These are phyloP conservation scores for Lantana camara DNA, from an alignment of 257 asterid genomes.

Conservation along the genomic window DNA sequence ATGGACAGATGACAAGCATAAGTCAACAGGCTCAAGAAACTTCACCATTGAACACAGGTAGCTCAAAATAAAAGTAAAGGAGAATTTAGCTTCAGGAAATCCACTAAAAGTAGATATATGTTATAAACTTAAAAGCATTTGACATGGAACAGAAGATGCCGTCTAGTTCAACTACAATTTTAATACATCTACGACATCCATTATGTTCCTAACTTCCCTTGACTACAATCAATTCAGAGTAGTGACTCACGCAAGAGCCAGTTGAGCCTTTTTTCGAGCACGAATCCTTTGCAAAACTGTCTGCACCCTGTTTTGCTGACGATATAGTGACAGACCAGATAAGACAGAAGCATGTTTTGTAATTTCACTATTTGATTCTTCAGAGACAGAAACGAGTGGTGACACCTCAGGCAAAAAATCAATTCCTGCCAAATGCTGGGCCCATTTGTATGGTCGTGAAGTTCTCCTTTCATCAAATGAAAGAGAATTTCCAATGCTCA, in stretches of 20 bases:
- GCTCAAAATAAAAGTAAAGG: constrained; percentile 4
- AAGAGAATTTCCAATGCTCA: constrained; percentile 56
- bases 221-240: constrained; percentile 50
- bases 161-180: constrained; percentile 29
- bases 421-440: constrained; percentile 96
- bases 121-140: constrained; percentile 13
- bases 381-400: constrained; percentile 61
- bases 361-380: constrained; percentile 51
- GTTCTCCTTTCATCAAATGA: constrained; percentile 70
- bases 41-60: constrained; percentile 9
- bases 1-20: background rate
- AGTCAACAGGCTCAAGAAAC: background rate
- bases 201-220: constrained; percentile 30
- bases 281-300: constrained; percentile 92
- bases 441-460: constrained; percentile 96
- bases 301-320: constrained; percentile 89
- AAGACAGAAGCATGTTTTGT: constrained; percentile 51
- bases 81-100: constrained; percentile 24
- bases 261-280: constrained; percentile 81
- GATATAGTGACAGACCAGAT: constrained; percentile 77
- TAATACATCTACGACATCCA: constrained; percentile 23
- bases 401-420: constrained; percentile 94
- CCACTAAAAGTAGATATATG: constrained; percentile 21
- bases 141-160: constrained; percentile 21
- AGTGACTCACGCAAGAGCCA: constrained; percentile 94